These are phyloP conservation scores for Dactylorhiza incarnata DNA, from an alignment of 106 monocot species.

Conservation along the genomic window DNA sequence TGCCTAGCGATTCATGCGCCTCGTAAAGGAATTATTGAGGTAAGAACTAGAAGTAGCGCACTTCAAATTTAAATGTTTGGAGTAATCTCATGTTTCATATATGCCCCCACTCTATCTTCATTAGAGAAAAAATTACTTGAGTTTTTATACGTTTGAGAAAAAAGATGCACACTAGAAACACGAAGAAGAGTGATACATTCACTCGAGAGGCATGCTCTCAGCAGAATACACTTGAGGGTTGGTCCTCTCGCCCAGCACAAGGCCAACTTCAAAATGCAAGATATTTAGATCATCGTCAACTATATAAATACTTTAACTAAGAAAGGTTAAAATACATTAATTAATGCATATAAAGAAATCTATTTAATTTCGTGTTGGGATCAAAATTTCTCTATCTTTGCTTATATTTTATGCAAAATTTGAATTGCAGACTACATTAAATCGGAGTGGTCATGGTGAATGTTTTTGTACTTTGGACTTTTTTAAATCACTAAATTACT, in stretches of 20 bases:
- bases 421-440: background rate
- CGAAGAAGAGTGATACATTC: too few relatives aligned
- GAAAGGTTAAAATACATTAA: too few relatives aligned
- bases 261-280: too few relatives aligned
- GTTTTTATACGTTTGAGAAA: background rate
- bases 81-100: background rate
- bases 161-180: too few relatives aligned
- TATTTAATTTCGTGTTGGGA: too few relatives aligned
- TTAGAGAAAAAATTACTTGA: background rate
- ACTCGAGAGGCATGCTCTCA: too few relatives aligned
- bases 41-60: constrained; percentile 13
- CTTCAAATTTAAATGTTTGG: background rate
- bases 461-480: background rate
- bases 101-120: background rate
- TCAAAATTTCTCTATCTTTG: background rate
- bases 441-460: background rate
- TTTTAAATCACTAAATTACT: background rate
- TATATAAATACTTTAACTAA: too few relatives aligned
- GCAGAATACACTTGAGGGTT: too few relatives aligned
- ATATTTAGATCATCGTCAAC: too few relatives aligned
- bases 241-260: too few relatives aligned
- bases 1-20: constrained; percentile 96
- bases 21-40: constrained; percentile 90
- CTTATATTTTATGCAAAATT: background rate
- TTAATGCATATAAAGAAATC: too few relatives aligned